phyloP scores from a whole-genome alignment of 129 eudicot genomes.

The Arctium minus region DNA sequence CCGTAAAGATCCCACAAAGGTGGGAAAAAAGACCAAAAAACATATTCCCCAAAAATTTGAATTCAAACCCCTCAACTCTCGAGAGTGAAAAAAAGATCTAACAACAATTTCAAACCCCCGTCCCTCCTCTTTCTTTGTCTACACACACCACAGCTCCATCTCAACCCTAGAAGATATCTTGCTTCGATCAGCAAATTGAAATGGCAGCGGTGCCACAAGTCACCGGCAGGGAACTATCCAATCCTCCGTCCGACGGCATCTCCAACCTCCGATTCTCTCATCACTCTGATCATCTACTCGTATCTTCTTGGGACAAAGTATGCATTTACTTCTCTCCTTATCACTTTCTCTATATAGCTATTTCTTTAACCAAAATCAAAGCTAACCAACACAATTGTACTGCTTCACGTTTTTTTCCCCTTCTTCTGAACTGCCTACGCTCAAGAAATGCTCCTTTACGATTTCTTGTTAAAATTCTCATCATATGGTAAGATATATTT shows the following conservation, averaged over 20 bases:
- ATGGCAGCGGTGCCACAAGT: conserved; percentile 54
- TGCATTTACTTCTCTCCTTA: background rate
- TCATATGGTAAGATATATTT: background rate
- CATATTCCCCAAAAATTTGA: conserved; percentile 20
- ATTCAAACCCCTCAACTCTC: conserved; percentile 9
- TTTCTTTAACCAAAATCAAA: background rate
- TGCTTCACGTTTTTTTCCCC: background rate
- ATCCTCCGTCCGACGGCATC: conserved; percentile 84
- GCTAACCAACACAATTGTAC: background rate
- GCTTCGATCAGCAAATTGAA: background rate
- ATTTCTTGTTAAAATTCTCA: background rate
- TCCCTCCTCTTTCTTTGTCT: conserved; percentile 22
- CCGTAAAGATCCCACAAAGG: too few relatives aligned
- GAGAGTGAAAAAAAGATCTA: background rate
- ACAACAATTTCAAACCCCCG: background rate
- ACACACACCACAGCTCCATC: conserved; percentile 3
- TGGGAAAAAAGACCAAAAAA: background rate
- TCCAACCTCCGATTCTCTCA: conserved; percentile 86
- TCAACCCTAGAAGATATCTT: conserved; percentile 16
- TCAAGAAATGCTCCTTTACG: background rate
- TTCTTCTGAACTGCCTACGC: background rate
- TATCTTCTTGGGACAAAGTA: conserved; percentile 97
- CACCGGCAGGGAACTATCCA: conserved; percentile 69
- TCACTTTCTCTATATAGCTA: background rate
- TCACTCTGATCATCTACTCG: conserved; percentile 83